A percentile compares a stretch with the other conserved stretches of the same genome.
Conservation (phyloP, 1,284 basidiomycete genomes). For the Ustanciosporium gigantosporum region DNA sequence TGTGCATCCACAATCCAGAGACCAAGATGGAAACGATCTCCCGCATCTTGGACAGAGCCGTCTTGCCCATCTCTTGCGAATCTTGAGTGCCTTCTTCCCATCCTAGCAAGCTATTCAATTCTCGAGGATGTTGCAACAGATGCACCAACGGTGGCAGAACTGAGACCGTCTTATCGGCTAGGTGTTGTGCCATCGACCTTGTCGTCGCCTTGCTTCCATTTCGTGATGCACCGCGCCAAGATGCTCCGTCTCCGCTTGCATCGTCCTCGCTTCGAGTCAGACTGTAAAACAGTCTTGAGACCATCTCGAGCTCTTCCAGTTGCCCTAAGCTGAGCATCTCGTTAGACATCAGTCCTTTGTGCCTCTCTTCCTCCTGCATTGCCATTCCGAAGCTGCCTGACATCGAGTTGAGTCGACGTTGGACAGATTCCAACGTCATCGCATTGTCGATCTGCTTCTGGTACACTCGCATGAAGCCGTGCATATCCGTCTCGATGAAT, state of each 20-base stretch:
- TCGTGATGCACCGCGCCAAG: background rate
- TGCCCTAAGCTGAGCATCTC: conserved; percentile 29
- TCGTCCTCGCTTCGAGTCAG: conserved; percentile 33
- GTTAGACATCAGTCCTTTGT: background rate
- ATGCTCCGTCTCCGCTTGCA: background rate
- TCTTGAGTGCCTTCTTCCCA: conserved; percentile 64
- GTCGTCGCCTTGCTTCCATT: conserved; percentile 1
- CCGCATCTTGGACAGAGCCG: conserved; percentile 64
- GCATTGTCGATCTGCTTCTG: conserved; percentile 76
- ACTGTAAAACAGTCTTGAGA: conserved; percentile 40
- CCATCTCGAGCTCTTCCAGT: conserved; percentile 36
- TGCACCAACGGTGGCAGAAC: conserved; percentile 83
- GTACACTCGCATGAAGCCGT: conserved; percentile 82
- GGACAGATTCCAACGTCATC: conserved; percentile 73
- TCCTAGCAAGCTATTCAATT: conserved; percentile 79
- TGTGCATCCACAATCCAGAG: conserved; percentile 72
- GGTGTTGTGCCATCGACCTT: conserved; percentile 7
- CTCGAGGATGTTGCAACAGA: conserved; percentile 84
- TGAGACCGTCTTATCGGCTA: conserved; percentile 12
- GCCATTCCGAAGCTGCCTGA: background rate
- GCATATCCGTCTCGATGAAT: conserved; percentile 82
- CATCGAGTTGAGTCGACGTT: conserved; percentile 19
- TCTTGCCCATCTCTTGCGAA: conserved; percentile 61
- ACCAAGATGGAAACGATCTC: conserved; percentile 59
- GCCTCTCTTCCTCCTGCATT: too few relatives aligned